Conservation (phyloP, 2,329 filamentous ascomycete species). For the Westerdykella sp. region DNA sequence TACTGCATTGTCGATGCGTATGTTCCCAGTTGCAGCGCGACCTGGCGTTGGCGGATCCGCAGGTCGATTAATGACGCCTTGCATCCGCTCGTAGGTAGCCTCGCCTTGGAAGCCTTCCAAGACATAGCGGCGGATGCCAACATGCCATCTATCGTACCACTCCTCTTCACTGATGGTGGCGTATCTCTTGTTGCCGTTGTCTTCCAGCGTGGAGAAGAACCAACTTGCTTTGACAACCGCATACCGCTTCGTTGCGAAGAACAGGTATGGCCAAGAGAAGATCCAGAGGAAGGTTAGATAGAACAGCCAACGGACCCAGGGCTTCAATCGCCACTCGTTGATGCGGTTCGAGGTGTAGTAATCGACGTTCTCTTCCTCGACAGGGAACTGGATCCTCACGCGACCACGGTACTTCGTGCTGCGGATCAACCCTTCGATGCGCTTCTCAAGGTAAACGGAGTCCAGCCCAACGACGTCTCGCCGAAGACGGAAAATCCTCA, state of each 20-base stretch:
- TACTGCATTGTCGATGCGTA: slow-evolving; percentile 27
- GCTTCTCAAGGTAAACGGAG: slow-evolving; percentile 45
- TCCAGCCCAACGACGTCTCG: slow-evolving; percentile 56
- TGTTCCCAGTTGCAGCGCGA: slow-evolving; percentile 25
- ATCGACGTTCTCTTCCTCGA: slow-evolving; percentile 51
- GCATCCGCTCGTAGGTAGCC: slow-evolving; percentile 45
- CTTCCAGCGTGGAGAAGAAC: slow-evolving; percentile 44
- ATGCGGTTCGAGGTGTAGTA: slow-evolving; percentile 58
- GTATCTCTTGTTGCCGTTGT: slow-evolving; percentile 41
- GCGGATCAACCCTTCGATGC: slow-evolving; percentile 53
- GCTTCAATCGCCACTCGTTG: slow-evolving; percentile 59
- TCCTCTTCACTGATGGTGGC: slow-evolving; percentile 46
- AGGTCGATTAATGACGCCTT: slow-evolving; percentile 22
- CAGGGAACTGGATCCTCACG: slow-evolving; percentile 54
- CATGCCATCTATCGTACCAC: slow-evolving; percentile 59
- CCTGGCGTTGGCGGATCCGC: slow-evolving; percentile 43
- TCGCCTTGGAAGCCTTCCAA: slow-evolving; percentile 51
- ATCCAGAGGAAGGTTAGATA: slow-evolving; percentile 63
- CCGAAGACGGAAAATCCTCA: slow-evolving; percentile 48
- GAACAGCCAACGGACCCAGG: slow-evolving; percentile 60
- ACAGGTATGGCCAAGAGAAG: slow-evolving; percentile 64
- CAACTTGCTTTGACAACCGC: slow-evolving; percentile 58
- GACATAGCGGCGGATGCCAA: slow-evolving; percentile 55
- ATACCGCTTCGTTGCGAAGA: slow-evolving; percentile 61
- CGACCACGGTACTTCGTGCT: slow-evolving; percentile 62